These are phyloP conservation scores for Emydomyces testavorans DNA, from an alignment of 2,329 filamentous ascomycete species.

Conservation along the genomic window DNA sequence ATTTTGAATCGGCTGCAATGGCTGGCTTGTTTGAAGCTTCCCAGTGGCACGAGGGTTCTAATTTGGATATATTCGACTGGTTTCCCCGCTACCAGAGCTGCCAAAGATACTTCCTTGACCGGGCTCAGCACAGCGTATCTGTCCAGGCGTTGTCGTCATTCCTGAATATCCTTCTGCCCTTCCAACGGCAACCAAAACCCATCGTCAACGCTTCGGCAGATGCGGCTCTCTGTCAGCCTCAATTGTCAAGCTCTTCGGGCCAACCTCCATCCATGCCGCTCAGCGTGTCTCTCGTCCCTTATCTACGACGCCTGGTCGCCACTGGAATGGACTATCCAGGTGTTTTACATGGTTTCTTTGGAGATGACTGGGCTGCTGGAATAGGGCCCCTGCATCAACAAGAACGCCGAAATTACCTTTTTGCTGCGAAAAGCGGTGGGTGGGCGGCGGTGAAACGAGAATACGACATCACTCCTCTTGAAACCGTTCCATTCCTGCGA, in stretches of 20 bases:
- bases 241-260: slow-evolving; percentile 27
- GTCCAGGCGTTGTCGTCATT: slow-evolving; percentile 84
- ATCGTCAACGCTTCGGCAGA: slow-evolving; percentile 31
- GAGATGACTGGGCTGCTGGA: slow-evolving; percentile 77
- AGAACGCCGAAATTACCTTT: slow-evolving; percentile 87
- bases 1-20: slow-evolving; percentile 31
- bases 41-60: slow-evolving; percentile 32
- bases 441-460: slow-evolving; percentile 82
- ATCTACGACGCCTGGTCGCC: slow-evolving; percentile 77
- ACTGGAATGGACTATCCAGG: slow-evolving; percentile 81
- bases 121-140: slow-evolving; percentile 69
- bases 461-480: slow-evolving; percentile 76
- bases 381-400: slow-evolving; percentile 74
- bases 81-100: slow-evolving; percentile 84
- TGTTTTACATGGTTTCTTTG: slow-evolving; percentile 91
- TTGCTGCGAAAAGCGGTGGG: slow-evolving; percentile 81
- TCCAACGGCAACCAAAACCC: slow-evolving; percentile 53
- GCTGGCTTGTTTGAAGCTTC: slow-evolving; percentile 29
- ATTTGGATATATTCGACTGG: slow-evolving; percentile 71
- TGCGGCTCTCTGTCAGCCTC: slow-evolving; percentile 33
- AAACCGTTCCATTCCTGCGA: slow-evolving; percentile 76
- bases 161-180: slow-evolving; percentile 83
- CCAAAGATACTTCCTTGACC: slow-evolving; percentile 79
- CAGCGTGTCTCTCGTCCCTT: slow-evolving; percentile 65
- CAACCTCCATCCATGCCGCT: slow-evolving; percentile 29